phyloP scores from a whole-genome alignment of 768 basidiomycete genomes.

The Trametes cubensis region DNA sequence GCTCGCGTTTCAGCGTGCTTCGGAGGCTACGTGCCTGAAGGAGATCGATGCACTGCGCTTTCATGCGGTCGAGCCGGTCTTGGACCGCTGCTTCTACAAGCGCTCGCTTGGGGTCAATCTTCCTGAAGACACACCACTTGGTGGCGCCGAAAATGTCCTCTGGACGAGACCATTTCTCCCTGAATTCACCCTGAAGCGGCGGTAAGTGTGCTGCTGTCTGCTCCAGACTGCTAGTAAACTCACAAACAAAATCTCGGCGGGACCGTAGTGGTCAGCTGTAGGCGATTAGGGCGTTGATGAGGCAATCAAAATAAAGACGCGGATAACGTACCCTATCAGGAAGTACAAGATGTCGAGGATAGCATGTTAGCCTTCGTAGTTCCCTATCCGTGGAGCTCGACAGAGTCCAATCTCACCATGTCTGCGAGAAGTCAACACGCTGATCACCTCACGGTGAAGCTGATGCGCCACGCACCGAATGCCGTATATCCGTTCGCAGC shows the following conservation, averaged over 20 bases:
- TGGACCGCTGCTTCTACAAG: conserved; percentile 64
- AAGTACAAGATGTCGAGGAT: not conserved
- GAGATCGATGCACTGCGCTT: conserved; percentile 60
- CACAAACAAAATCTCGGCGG: conserved; percentile 81
- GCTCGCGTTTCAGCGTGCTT: not conserved
- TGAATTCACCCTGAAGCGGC: conserved; percentile 65
- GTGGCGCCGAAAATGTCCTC: conserved; percentile 67
- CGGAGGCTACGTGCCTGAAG: conserved; percentile 55
- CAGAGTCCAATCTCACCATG: conserved; percentile 47
- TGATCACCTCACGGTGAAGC: not conserved
- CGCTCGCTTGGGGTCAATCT: conserved; percentile 50
- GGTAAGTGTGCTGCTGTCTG: not conserved
- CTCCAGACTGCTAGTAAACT: conserved; percentile 25
- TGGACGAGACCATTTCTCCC: conserved; percentile 43
- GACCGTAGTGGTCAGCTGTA: conserved; percentile 85
- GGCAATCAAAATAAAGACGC: conserved; percentile 6
- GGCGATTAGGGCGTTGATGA: not conserved
- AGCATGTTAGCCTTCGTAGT: not conserved
- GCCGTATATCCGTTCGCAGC: conserved; percentile 64
- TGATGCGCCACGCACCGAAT: conserved; percentile 49
- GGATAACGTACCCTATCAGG: conserved; percentile 16
- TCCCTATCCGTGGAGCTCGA: too few relatives aligned
- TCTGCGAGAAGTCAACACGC: conserved; percentile 38
- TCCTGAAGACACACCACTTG: conserved; percentile 83
- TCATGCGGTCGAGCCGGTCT: conserved; percentile 74